A percentile compares a stretch with the other conserved stretches of the same genome.
Evolutionary conservation across 2,329 filamentous ascomycete genomes (phyloP).

Genomic region (Aureobasidium mangrovei): DNA sequence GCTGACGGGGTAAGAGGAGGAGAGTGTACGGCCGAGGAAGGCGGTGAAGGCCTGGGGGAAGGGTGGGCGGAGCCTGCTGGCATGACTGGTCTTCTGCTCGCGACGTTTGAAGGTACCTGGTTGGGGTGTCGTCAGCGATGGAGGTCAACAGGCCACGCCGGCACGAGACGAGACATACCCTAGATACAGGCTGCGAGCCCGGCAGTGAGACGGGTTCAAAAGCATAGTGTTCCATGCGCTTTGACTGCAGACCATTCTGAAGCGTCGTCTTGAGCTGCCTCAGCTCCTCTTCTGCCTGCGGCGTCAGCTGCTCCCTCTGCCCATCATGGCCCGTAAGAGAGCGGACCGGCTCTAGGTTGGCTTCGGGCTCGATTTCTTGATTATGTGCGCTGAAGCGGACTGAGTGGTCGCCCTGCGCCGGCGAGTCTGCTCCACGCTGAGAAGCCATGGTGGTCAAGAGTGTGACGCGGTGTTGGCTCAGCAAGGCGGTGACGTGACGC

Average conservation of each 20-base stretch:
- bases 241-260: slow-evolving; percentile 69
- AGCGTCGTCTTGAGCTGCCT: slow-evolving; percentile 63
- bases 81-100: slow-evolving; percentile 28
- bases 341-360: slow-evolving; percentile 26
- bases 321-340: slow-evolving; percentile 19
- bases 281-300: slow-evolving; percentile 51
- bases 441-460: neutral
- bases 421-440: slow-evolving; percentile 5
- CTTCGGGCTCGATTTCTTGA: slow-evolving; percentile 56
- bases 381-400: slow-evolving; percentile 66
- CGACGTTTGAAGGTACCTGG: slow-evolving; percentile 41
- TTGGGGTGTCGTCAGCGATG: slow-evolving; percentile 23
- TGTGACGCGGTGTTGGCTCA: neutral
- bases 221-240: slow-evolving; percentile 74
- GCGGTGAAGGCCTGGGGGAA: slow-evolving; percentile 60
- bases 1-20: slow-evolving; percentile 83
- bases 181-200: slow-evolving; percentile 70
- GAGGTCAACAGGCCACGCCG: neutral
- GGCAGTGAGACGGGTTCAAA: slow-evolving; percentile 90
- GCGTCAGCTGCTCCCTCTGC: slow-evolving; percentile 27
- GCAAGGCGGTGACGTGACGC: slow-evolving; percentile 1
- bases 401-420: slow-evolving; percentile 28
- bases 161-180: slow-evolving; percentile 49
- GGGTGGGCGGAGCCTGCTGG: slow-evolving; percentile 41
- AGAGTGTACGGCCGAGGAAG: slow-evolving; percentile 65